Percentiles rank a stretch among this genome's conserved stretches.
Evolutionary conservation across 75 land plant genomes (phyloP).

Genomic region (Cunninghamia lanceolata): DNA sequence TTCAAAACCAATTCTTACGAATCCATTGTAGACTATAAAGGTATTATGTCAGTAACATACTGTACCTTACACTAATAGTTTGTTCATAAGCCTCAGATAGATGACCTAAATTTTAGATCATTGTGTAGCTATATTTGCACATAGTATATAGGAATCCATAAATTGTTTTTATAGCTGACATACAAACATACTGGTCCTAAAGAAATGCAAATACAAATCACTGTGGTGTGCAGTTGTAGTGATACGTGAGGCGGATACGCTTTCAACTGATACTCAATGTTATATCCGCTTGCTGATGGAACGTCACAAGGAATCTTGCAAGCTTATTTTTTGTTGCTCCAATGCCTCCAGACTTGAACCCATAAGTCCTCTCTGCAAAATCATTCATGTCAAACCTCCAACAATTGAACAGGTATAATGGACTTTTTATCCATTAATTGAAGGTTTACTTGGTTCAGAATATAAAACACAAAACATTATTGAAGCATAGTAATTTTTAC

Average conservation of each 20-base stretch:
- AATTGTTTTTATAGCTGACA: too few species aligned
- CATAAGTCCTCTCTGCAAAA: conserved; percentile 22
- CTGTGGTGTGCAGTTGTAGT: conserved; percentile 23
- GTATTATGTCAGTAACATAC: too few species aligned
- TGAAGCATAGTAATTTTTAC: not conserved
- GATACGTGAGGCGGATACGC: conserved; percentile 27
- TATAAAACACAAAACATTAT: too few species aligned
- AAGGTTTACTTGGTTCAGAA: not conserved
- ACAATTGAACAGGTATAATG: conserved; percentile 24
- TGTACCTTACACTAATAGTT: too few species aligned
- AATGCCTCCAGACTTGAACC: conserved; percentile 33
- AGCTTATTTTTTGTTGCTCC: conserved; percentile 39
- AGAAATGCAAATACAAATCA: too few species aligned
- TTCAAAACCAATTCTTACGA: too few species aligned
- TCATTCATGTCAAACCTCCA: conserved; percentile 30
- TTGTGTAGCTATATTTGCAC: too few species aligned
- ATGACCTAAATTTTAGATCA: too few species aligned
- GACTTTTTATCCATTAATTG: not conserved
- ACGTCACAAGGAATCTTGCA: conserved; percentile 21
- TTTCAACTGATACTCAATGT: conserved; percentile 33
- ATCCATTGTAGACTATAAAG: too few species aligned
- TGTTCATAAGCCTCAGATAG: too few species aligned
- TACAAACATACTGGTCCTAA: too few species aligned
- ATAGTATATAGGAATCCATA: too few species aligned
- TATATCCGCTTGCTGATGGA: conserved; percentile 41